Evolutionary conservation across 2,329 filamentous ascomycete genomes (phyloP).

Genomic region (Alternaria infectoria): DNA sequence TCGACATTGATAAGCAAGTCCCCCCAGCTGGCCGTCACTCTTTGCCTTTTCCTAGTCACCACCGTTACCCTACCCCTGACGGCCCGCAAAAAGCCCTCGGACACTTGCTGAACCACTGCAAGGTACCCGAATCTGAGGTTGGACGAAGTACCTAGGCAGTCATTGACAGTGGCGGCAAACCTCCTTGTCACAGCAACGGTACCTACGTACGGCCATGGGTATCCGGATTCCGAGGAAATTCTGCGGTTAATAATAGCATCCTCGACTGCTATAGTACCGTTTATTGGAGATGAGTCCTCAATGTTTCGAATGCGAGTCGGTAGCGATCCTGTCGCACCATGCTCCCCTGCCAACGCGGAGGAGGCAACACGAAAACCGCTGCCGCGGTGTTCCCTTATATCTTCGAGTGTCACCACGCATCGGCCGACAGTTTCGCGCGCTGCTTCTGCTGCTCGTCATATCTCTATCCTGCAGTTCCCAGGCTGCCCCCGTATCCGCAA

Average conservation of each 20-base stretch:
- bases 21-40: slow-evolving; percentile 31
- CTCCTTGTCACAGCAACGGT: not conserved
- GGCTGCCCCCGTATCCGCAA: slow-evolving; percentile 33
- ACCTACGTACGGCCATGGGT: slow-evolving; percentile 28
- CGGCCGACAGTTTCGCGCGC: slow-evolving; percentile 13
- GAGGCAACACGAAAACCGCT: slow-evolving; percentile 28
- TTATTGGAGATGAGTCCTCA: slow-evolving; percentile 23
- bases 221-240: slow-evolving; percentile 14
- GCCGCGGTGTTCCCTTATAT: slow-evolving; percentile 27
- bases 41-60: slow-evolving; percentile 22
- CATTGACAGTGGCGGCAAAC: not conserved
- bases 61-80: slow-evolving; percentile 10
- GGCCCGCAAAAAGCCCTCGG: slow-evolving; percentile 12
- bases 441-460: slow-evolving; percentile 35
- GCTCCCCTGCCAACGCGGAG: slow-evolving; percentile 25
- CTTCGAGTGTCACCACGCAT: slow-evolving; percentile 16
- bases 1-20: slow-evolving; percentile 25
- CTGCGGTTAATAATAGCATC: slow-evolving; percentile 26
- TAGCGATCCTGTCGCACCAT: slow-evolving; percentile 45
- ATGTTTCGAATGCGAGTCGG: slow-evolving; percentile 27
- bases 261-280: slow-evolving; percentile 10
- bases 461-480: slow-evolving; percentile 35
- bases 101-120: slow-evolving; percentile 22
- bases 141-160: not conserved
- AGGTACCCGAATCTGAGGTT: slow-evolving; percentile 17